phyloP scores from a whole-genome alignment of 2,329 filamentous ascomycete species.

The Sclerotiophoma versabilis region DNA sequence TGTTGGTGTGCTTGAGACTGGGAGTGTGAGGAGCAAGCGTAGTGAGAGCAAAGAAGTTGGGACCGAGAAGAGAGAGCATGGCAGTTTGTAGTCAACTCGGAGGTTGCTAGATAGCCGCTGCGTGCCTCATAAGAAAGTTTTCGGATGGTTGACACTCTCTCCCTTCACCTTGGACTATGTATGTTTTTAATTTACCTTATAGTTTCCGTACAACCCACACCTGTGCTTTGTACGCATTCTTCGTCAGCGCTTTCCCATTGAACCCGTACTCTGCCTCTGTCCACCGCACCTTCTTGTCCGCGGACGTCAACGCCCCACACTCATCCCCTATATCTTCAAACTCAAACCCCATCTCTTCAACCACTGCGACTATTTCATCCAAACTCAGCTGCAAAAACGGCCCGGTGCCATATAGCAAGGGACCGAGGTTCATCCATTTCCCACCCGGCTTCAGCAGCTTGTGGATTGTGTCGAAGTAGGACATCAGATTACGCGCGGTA shows the following conservation, averaged over 20 bases:
- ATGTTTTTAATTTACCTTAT: neutral
- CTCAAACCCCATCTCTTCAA: slow-evolving; percentile 60
- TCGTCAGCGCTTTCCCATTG: slow-evolving; percentile 58
- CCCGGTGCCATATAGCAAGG: slow-evolving; percentile 62
- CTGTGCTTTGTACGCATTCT: slow-evolving; percentile 63
- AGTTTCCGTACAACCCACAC: slow-evolving; percentile 59
- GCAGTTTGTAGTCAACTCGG: neutral
- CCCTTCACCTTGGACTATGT: too few relatives aligned
- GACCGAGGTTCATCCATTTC: slow-evolving; percentile 64
- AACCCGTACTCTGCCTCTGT: slow-evolving; percentile 62
- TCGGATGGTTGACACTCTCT: too few relatives aligned
- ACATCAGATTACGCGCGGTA: slow-evolving; percentile 63
- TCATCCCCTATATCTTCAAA: slow-evolving; percentile 54
- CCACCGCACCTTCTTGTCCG: slow-evolving; percentile 51
- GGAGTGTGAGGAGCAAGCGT: neutral
- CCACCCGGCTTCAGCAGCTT: slow-evolving; percentile 57
- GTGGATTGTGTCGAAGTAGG: slow-evolving; percentile 63
- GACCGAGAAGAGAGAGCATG: slow-evolving; percentile 18
- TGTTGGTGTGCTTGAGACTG: neutral
- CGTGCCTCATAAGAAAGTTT: too few relatives aligned
- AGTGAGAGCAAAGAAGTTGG: slow-evolving; percentile 12
- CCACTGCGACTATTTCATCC: slow-evolving; percentile 60
- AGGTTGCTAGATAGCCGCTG: too few relatives aligned
- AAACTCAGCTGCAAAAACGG: slow-evolving; percentile 64
- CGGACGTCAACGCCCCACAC: slow-evolving; percentile 56